Percentiles rank a stretch among this genome's conserved stretches.
Conservation (phyloP, 768 basidiomycete genomes). For the Psilocybe cyanescens region DNA sequence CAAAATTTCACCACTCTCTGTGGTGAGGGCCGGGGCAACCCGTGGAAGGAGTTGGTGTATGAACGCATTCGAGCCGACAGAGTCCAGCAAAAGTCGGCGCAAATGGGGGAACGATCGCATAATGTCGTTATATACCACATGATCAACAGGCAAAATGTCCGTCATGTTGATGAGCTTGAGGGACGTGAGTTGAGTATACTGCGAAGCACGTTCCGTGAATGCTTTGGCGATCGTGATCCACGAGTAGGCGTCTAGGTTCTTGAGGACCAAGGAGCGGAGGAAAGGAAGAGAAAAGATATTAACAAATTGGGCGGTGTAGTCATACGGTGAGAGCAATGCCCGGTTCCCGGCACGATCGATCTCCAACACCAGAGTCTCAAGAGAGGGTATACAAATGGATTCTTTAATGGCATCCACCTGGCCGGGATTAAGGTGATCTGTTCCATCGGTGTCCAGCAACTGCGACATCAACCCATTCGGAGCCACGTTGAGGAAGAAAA, state of each 20-base stretch:
- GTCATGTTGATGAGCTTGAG: conserved; percentile 27
- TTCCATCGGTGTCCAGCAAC: conserved; percentile 14
- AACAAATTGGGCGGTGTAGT: conserved; percentile 27
- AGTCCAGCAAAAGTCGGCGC: conserved; percentile 24
- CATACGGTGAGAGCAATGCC: neutral
- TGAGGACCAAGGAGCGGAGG: conserved; percentile 19
- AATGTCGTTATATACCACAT: conserved; percentile 9
- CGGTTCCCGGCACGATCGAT: conserved; percentile 7
- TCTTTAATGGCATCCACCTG: conserved; percentile 5
- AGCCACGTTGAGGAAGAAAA: conserved; percentile 27
- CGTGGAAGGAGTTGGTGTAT: conserved; percentile 23
- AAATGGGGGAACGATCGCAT: conserved; percentile 30
- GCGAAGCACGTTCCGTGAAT: conserved; percentile 7
- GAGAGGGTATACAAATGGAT: conserved; percentile 23
- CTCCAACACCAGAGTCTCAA: conserved; percentile 28
- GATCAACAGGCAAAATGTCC: conserved; percentile 14
- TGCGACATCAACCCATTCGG: conserved; percentile 18
- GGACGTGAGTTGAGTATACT: conserved; percentile 24
- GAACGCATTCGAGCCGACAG: conserved; percentile 26
- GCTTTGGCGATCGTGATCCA: conserved; percentile 17
- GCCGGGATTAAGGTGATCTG: neutral
- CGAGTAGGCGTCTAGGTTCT: conserved; percentile 15
- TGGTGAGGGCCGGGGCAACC: neutral
- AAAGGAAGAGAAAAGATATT: conserved; percentile 19
- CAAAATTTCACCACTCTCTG: no score